Evolutionary conservation across 495 filamentous ascomycete genomes (phyloP), one percentile per base, ranked within the genome.

Genomic region (Rhypophila decipiens): DNA sequence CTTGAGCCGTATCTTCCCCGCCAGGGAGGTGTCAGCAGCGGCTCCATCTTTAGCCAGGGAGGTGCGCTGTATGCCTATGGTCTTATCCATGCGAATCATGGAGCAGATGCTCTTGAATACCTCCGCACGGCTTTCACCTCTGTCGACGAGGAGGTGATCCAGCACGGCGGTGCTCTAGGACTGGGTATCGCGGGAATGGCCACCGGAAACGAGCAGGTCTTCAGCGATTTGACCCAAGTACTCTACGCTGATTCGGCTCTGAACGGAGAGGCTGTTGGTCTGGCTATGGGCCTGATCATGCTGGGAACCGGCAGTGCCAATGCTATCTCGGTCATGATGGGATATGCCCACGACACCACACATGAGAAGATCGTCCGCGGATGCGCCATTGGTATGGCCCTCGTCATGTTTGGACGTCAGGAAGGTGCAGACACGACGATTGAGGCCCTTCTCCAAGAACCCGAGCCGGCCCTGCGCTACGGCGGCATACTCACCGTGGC

Each of bases 401-500:
- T 99, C 49, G 95, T 97, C 70, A 99, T 96, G 91, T 97, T 91
- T 56, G 89, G 86, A 24, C 85, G 88, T 35, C 90, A 97, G 67
- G 94, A 97, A 61, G 85, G 83, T 44, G 94, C 93, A 5, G 94
- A 99, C 67, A 86, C 88, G 56, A 77, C 96, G 53, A 94, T 96
- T 55, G 90, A 91, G 57, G 88, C 88, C 41, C 83, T 99, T 10
- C 73, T 99, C 31, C 88, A 87, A 51, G 94, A 97, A 55, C 88
- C 93, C 3, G 93, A 99, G 58, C 88, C 93, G 53, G 88, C 87
- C 21, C 72, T 99, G 42, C 81, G 94, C 49, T 99, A 99, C 57
- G 94, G 94, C 56, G 94, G 94, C 72, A 95, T 99, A 60, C 90
- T 96, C 83, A 96, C 93, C n/a, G 86, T 97, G 29, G 93, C 94